Evolutionary conservation across 2,329 filamentous ascomycete genomes (phyloP), one percentile per base, ranked within the genome.

Genomic region (Apiospora sp.): DNA sequence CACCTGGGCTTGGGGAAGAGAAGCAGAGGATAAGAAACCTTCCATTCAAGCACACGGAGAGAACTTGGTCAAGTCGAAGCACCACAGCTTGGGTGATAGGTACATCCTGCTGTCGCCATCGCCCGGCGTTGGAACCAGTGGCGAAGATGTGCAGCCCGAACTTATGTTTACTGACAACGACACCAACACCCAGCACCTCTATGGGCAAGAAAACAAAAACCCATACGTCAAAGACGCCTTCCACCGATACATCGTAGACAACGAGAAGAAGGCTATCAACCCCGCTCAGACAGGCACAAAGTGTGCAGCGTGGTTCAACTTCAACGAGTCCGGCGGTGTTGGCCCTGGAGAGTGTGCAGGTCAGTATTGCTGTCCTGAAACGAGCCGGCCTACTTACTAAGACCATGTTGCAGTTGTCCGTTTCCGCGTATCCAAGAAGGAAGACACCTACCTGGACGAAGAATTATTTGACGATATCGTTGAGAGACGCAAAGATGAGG

Each of bases 141-240:
- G 94, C 46, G 89, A 95, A 46, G 96, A 98, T 82, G 91, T 98
- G 54, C 87, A 95, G 79, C 96, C 96, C 2, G 86, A 94, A 79
- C 86, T 98, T 77, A 86, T 98, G 72, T 98, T 97, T 83, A 98
- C 96, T 1, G 96, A 98, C 78, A 98, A 98, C 79, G 95, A 98
- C 79, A 97, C 94, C 77, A 98, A 98, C 81, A 92, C 91, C 81
- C 87, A 95, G 75, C 83, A 86, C 16, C 87, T 98, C 1, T 98
- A 96, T 83, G 88, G 87, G 4, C 92, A 92, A 68, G 86, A 94
- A 81, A 98, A 98, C 82, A 89, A 91, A 77, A 90, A 92, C 48
- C 90, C 92, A 0, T 98, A 95, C 78, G 95, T 98, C 81, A 98
- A 98, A 84, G 96, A 98, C 82, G 96, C 94, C 16, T 98, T 98